A percentile compares a stretch with the other conserved stretches of the same genome.
Evolutionary conservation across 441 rosid genomes (phyloP).

Genomic region (Populus hybrid): DNA sequence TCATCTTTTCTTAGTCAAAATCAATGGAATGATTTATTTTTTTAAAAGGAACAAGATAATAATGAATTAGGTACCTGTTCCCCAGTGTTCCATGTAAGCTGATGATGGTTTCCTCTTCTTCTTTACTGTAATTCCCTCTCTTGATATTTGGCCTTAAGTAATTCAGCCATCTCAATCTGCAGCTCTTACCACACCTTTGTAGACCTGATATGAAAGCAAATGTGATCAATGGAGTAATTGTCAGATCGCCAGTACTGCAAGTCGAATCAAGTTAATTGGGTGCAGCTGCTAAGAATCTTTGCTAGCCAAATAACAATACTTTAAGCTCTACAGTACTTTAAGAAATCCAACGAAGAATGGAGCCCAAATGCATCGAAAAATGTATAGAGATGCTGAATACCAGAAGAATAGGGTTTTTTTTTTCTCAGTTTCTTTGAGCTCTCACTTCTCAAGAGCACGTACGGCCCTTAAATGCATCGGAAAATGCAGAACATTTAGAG

Average conservation of each 20-base stretch:
- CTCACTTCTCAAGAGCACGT: neutral
- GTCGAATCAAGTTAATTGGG: neutral
- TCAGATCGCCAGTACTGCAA: neutral
- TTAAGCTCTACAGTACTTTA: neutral
- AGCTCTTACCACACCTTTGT: conserved; percentile 64
- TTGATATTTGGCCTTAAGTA: conserved; percentile 53
- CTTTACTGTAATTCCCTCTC: conserved; percentile 51
- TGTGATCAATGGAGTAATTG: neutral
- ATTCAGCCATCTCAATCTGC: conserved; percentile 67
- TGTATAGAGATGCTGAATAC: neutral
- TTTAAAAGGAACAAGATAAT: neutral
- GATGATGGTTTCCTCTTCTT: conserved; percentile 52
- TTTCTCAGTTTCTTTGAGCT: neutral
- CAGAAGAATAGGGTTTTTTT: neutral
- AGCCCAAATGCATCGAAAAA: neutral
- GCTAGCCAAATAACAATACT: neutral
- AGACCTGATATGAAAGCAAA: conserved; percentile 31
- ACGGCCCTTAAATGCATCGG: neutral
- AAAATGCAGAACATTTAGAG: neutral
- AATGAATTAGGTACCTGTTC: conserved; percentile 34
- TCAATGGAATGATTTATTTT: neutral
- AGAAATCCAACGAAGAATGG: neutral
- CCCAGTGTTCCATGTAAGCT: conserved; percentile 37
- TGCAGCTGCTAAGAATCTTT: neutral
- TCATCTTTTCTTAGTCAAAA: neutral